Base-by-base conservation (phyloP, 2,329 filamentous ascomycete genomes). In the Ilyonectria robusta region DNA sequence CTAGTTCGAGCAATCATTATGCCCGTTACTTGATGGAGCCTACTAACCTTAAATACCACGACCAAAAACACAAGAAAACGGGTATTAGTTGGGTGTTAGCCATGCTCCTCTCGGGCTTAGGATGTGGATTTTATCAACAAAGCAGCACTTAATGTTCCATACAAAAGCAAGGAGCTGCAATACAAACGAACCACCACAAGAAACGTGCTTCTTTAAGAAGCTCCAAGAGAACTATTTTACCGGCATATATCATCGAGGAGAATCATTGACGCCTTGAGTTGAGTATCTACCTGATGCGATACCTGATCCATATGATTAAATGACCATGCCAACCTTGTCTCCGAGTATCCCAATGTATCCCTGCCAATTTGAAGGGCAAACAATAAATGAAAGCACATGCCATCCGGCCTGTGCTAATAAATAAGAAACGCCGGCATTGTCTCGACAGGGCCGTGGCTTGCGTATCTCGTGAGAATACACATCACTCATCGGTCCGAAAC, bases 381-480 rank as follows among this genome's bases (percentile, higher is more conserved):
- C 26, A 59, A 53, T 40, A 68, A 61, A 55, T 59, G 59, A 67
- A 56, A 57, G 59, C 46, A 37, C 37, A 62, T 58, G 42, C 55
- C 44, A 54, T 61, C 48, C 37, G 59, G 53, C 63, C 63, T 62
- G 44, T 61, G 57, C 53, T 37, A 62, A 65, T 55, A 61, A 65
- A 66, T 54, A 66, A 53, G 44, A 60, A 74, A 74, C 70, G 48
- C 67, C 67, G 35, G 61, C 47, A 66, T 65, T 51, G 60, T 58
- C 29, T 62, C 63, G 56, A 64, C 54, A 50, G 37, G 54, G 47
- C 58, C 54, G 64, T 70, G 57, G 65, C 62, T 57, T 69, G 63
- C 60, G 57, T 65, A 59, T 68, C 61, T 70, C 71, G 67, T 75
- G 58, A 72, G 61, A 54, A 56, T 54, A 63, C 56, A 63, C 31